These are phyloP conservation scores for Pythium monospermum DNA, from an alignment of 352 stramenopile genomes.

Conservation along the genomic window DNA sequence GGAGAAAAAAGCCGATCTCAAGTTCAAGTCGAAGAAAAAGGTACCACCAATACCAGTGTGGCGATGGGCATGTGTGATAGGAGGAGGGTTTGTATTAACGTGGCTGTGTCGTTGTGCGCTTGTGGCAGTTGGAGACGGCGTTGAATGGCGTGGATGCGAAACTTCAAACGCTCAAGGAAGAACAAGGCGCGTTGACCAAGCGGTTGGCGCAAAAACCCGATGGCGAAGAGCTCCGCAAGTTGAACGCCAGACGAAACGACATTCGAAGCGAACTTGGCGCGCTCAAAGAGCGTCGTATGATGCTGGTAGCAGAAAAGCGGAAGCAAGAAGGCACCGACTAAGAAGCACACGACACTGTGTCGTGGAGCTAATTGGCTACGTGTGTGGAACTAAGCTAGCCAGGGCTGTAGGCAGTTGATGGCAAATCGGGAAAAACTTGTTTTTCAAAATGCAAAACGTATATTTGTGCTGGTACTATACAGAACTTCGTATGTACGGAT, in stretches of 20 bases:
- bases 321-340: conserved; percentile 69
- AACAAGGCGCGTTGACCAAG: conserved; percentile 77
- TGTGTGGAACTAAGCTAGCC: too few species aligned
- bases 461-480: too few species aligned
- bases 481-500: too few species aligned
- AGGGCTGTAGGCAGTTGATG: too few species aligned
- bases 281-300: conserved; percentile 77
- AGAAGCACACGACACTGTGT: too few species aligned
- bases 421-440: too few species aligned
- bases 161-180: conserved; percentile 73
- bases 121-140: conserved; percentile 63
- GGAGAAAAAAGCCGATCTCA: conserved; percentile 86
- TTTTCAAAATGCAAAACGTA: too few species aligned
- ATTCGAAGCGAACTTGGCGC: conserved; percentile 81
- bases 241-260: conserved; percentile 78
- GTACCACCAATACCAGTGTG: too few species aligned
- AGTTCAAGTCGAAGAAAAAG: conserved; percentile 89
- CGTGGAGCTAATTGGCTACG: too few species aligned
- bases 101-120: not conserved
- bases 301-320: conserved; percentile 72
- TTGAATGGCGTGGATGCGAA: conserved; percentile 81
- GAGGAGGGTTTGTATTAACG: conserved; percentile 3
- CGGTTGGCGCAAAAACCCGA: conserved; percentile 68
- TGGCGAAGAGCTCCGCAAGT: conserved; percentile 71
- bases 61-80: conserved; percentile 1